Base-by-base conservation (phyloP, 768 basidiomycete genomes). In the Leccinellum rugosiceps region DNA sequence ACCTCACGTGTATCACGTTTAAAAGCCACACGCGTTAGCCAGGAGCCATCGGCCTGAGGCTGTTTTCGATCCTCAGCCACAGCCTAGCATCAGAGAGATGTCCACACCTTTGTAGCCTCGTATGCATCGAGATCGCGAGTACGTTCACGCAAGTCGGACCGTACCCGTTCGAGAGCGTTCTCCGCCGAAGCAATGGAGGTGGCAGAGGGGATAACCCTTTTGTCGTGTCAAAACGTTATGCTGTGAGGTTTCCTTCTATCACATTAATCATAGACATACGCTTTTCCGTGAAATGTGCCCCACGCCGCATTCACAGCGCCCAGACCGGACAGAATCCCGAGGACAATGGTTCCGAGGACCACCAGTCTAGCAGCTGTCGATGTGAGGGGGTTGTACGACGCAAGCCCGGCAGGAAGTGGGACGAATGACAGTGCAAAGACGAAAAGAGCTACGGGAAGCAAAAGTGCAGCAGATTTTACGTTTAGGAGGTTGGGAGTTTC, bases 301-400 rank as follows among this genome's bases (percentile, higher is more conserved):
- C 88, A 89, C 0, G 83, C 80, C 47, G 81, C 85, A 60, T 79
- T 84, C 49, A 88, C 77, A 3, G 89, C 86, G 60, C 90, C 90
- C 59, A 90, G 87, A 0, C 92, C 92, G 1, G 91, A 90, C 6
- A 94, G 76, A 3, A 85, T 67, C 6, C 92, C 92, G n/a, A 94
- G 83, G 55, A 92, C 81, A 30, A 86, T 77, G 0, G 87, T 92
- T 3, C 92, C 92, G 21, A 93, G 72, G 19, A 92, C 87, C 19
- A 87, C 82, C 14, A 92, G 77, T 11, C 90, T 82, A 3, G 87
- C 75, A 2, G 86, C 74, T 1, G 80, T 76, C 1, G 83, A 74
- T 9, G 79, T 80, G 25, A 80, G 73, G 2, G 75, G 66, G 53
- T 80, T 77, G 44, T 75, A 67, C 6, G 72, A 65, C 62, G 65